These are phyloP conservation scores for Aspergillus novofumigatus DNA, from an alignment of 2,329 filamentous ascomycete species.

Conservation along the genomic window DNA sequence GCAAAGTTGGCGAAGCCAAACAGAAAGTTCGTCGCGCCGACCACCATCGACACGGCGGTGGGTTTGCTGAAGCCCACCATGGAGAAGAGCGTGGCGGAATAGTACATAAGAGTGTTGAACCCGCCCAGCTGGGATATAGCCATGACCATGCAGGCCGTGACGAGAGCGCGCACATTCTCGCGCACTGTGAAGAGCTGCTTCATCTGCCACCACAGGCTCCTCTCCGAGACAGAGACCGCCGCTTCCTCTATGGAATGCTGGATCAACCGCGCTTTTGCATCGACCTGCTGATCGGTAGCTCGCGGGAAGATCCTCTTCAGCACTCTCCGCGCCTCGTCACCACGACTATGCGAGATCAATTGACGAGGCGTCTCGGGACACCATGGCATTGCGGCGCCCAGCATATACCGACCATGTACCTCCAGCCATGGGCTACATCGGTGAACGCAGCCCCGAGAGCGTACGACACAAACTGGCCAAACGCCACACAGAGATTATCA, in stretches of 20 bases:
- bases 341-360: slow-evolving; percentile 39
- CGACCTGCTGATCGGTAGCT: slow-evolving; percentile 39
- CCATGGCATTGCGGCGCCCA: slow-evolving; percentile 42
- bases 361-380: slow-evolving; percentile 50
- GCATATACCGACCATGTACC: slow-evolving; percentile 16
- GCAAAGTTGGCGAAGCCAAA: slow-evolving; percentile 46
- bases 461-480: no score
- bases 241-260: slow-evolving; percentile 36
- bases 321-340: slow-evolving; percentile 36
- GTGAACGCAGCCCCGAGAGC: no score
- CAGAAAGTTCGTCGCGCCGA: slow-evolving; percentile 36
- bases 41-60: slow-evolving; percentile 45
- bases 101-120: slow-evolving; percentile 46
- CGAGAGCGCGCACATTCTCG: slow-evolving; percentile 43
- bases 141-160: slow-evolving; percentile 46
- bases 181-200: slow-evolving; percentile 46
- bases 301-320: no score
- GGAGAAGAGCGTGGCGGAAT: slow-evolving; percentile 40
- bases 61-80: slow-evolving; percentile 50
- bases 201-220: slow-evolving; percentile 39
- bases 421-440: no score
- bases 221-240: slow-evolving; percentile 25
- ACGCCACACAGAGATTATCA: no score
- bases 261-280: slow-evolving; percentile 44
- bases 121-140: slow-evolving; percentile 29